Percentiles rank a stretch among this genome's conserved stretches.
These are phyloP conservation scores for Xylaria polymorpha DNA, from an alignment of 2,329 filamentous ascomycete genomes.

Conservation along the genomic window DNA sequence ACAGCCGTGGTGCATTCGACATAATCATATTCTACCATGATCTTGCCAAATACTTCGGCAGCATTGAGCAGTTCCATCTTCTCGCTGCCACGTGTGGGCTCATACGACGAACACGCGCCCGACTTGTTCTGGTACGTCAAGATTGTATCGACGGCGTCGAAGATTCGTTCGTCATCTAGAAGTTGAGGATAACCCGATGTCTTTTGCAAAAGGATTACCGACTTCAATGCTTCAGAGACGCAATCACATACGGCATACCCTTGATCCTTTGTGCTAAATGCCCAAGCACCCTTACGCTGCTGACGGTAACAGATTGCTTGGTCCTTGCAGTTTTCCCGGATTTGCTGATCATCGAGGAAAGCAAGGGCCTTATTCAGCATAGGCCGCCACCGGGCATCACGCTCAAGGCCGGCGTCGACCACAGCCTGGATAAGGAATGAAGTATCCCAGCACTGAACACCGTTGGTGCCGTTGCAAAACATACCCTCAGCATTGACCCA, in stretches of 20 bases:
- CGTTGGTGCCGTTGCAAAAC: conserved; percentile 95
- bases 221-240: conserved; percentile 89
- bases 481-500: conserved; percentile 95
- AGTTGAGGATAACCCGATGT: conserved; percentile 78
- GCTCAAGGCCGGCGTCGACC: conserved; percentile 81
- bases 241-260: conserved; percentile 97
- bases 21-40: conserved; percentile 99
- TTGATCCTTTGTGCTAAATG: conserved; percentile 91
- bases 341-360: conserved; percentile 92
- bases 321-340: conserved; percentile 82
- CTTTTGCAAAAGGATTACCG: conserved; percentile 85
- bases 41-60: conserved; percentile 93
- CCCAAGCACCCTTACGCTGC: conserved; percentile 92
- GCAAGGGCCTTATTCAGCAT: conserved; percentile 86
- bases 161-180: conserved; percentile 80
- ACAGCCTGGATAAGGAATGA: conserved; percentile 87
- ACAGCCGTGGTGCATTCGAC: conserved; percentile 97
- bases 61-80: conserved; percentile 89
- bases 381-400: conserved; percentile 79
- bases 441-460: conserved; percentile 98
- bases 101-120: conserved; percentile 91
- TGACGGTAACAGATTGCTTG: conserved; percentile 88
- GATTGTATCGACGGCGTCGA: conserved; percentile 89
- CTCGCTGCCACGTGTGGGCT: conserved; percentile 81
- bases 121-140: conserved; percentile 89